Percentiles rank a stretch among this genome's conserved stretches.
Conservation (phyloP, 495 filamentous ascomycete genomes). For the Tuber indicum region DNA sequence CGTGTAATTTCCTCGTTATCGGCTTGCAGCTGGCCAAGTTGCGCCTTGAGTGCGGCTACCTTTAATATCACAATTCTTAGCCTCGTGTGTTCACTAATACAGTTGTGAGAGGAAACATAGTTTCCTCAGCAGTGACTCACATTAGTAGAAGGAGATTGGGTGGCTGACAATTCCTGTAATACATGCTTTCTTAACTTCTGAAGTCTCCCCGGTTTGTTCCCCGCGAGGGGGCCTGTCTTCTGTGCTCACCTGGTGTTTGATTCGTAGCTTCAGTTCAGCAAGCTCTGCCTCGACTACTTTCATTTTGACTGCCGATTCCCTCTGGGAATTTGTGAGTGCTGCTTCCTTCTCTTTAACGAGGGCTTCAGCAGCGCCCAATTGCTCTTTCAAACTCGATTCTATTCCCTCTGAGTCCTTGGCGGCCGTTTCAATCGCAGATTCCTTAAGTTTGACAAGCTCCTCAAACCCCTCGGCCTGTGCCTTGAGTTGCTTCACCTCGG, state of each 20-base stretch:
- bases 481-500: constrained; percentile 17
- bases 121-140: constrained; percentile 36
- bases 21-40: constrained; percentile 28
- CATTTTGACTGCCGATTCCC: constrained; percentile 24
- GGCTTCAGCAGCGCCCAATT: constrained; percentile 33
- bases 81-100: constrained; percentile 9
- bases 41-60: constrained; percentile 28
- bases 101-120: constrained; percentile 6
- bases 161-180: constrained; percentile 39
- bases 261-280: constrained; percentile 58
- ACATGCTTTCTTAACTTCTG: constrained; percentile 37
- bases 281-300: constrained; percentile 48
- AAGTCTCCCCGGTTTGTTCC: constrained; percentile 20
- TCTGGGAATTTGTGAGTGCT: constrained; percentile 24
- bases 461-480: constrained; percentile 22
- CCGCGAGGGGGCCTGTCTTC: constrained; percentile 44
- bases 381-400: constrained; percentile 25
- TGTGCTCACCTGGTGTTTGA: constrained; percentile 56
- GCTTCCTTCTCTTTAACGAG: constrained; percentile 27
- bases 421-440: constrained; percentile 24
- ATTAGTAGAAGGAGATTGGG: constrained; percentile 33
- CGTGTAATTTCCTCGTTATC: constrained; percentile 30
- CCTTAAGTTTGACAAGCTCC: constrained; percentile 23
- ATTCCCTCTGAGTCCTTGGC: constrained; percentile 18
- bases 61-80: constrained; percentile 26